Percentiles rank a stretch among this genome's conserved stretches.
Evolutionary conservation across 257 asterid genomes (phyloP).

Genomic region (Thymus quinquecostatus): DNA sequence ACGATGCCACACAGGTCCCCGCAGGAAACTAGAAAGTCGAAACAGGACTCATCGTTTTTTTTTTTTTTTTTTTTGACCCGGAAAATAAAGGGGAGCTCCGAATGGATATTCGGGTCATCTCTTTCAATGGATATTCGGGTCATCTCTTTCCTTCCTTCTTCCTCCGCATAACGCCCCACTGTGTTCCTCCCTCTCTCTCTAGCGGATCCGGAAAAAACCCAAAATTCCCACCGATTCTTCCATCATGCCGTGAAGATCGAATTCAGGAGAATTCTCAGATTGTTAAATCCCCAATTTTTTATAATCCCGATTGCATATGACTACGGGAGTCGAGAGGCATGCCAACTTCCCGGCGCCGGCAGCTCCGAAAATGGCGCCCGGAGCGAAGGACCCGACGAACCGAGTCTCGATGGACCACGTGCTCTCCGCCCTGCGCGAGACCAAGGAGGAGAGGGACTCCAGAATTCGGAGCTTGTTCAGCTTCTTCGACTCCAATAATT

Average conservation of each 20-base stretch:
- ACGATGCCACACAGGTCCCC: too few species aligned
- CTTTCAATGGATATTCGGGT: too few species aligned
- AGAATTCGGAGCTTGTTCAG: slow-evolving; percentile 74
- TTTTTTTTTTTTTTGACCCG: too few species aligned
- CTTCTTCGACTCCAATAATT: slow-evolving; percentile 73
- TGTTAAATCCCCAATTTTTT: background rate
- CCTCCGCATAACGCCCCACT: slow-evolving; percentile 9
- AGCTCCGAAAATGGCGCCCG: slow-evolving; percentile 49
- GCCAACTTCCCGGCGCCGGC: slow-evolving; percentile 57
- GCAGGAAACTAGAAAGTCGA: too few species aligned
- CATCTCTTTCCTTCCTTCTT: slow-evolving; percentile 28
- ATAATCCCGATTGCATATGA: slow-evolving; percentile 32
- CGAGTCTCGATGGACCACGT: slow-evolving; percentile 87
- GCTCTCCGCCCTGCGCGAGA: slow-evolving; percentile 77
- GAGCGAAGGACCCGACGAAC: slow-evolving; percentile 33
- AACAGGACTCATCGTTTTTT: too few species aligned
- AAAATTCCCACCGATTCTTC: background rate
- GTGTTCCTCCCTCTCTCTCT: slow-evolving; percentile 14
- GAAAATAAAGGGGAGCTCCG: too few species aligned
- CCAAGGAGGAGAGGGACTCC: slow-evolving; percentile 77
- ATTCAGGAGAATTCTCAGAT: background rate
- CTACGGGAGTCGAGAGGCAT: slow-evolving; percentile 61
- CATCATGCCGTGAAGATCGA: slow-evolving; percentile 30
- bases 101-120: too few species aligned
- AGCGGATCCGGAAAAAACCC: slow-evolving; percentile 27